Percentiles rank a stretch among this genome's conserved stretches.
Conservation (phyloP, 371 early-diverging fungal species). For the Apophysomyces ossiformis region DNA sequence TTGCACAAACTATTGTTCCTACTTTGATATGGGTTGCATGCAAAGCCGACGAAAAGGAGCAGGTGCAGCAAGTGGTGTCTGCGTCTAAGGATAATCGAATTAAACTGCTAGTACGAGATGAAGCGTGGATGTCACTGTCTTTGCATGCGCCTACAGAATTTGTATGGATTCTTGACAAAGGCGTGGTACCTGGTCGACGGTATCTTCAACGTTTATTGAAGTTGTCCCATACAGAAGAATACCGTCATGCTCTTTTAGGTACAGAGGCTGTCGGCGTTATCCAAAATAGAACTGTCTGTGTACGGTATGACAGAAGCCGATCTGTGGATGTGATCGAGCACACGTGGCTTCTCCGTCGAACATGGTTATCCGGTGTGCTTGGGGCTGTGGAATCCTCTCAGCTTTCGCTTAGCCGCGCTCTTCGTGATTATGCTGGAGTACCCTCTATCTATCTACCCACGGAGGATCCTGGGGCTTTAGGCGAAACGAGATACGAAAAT, state of each 20-base stretch:
- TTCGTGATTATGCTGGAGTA: conserved; percentile 34
- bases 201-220: conserved; percentile 54
- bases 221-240: conserved; percentile 46
- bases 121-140: conserved; percentile 44
- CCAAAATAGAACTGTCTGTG: conserved; percentile 16
- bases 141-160: conserved; percentile 50
- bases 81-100: conserved; percentile 33
- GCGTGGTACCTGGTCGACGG: conserved; percentile 48
- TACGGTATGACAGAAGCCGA: conserved; percentile 12
- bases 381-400: conserved; percentile 17
- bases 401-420: conserved; percentile 24
- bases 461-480: conserved; percentile 24
- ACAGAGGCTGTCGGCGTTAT: conserved; percentile 39
- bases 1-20: conserved; percentile 54
- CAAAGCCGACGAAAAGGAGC: conserved; percentile 18
- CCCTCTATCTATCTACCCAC: conserved; percentile 41
- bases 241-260: conserved; percentile 50
- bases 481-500: conserved; percentile 30
- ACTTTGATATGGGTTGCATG: conserved; percentile 58
- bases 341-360: conserved; percentile 44
- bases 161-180: conserved; percentile 53
- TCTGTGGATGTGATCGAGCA: conserved; percentile 37
- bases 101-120: conserved; percentile 34
- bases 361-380: conserved; percentile 35
- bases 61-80: conserved; percentile 29